Base-by-base conservation (phyloP, 257 asterid species). In the Fraxinus quadrangulata region DNA sequence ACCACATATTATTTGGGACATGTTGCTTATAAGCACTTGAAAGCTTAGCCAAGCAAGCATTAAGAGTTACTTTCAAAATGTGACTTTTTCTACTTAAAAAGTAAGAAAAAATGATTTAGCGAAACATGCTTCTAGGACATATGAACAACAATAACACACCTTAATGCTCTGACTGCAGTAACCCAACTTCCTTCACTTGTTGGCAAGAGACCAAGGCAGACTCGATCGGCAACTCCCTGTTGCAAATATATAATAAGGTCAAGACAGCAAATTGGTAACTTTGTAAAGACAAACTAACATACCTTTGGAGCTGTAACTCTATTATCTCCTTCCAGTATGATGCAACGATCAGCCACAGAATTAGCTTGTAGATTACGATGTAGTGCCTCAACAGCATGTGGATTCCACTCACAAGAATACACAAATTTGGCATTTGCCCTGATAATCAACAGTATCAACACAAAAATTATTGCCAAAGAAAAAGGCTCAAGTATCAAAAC, bases 341-440 rank as follows among this genome's bases (percentile, higher is more conserved):
- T 77, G 78, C 98, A 93, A 33, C 90, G 92, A 77, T 88, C 98
- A 81, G 91, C 92, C 81, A 96, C 99, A 69, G 82, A 77, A 85
- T 96, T 96, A 78, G 87, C 89, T 73, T 63, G 71, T 74, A 93
- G 89, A 83, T 96, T 96, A 59, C 82, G 95, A 28, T 68, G 91
- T 68, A 96, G 97, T 79, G 98, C 98, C 87, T 90, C 93, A 69
- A 93, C 78, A 33, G 99, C 98, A 76, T 87, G 88, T 74, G 95
- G 96, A 79, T 96, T 92, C 99, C 99, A 93, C 85, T 96, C 97
- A 83, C 99, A 96, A 30, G 99, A 98, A 83, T 96, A 96, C 67
- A 96, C 95, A 84, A 86, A 74, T 85, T 92, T 90, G 30, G 97
- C 98, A 31, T 84, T 81, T 69, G 97, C 94, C 90, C 98, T 96